These are phyloP conservation scores for Boehmeria nivea DNA, from an alignment of 306 rosid genomes.

Conservation along the genomic window DNA sequence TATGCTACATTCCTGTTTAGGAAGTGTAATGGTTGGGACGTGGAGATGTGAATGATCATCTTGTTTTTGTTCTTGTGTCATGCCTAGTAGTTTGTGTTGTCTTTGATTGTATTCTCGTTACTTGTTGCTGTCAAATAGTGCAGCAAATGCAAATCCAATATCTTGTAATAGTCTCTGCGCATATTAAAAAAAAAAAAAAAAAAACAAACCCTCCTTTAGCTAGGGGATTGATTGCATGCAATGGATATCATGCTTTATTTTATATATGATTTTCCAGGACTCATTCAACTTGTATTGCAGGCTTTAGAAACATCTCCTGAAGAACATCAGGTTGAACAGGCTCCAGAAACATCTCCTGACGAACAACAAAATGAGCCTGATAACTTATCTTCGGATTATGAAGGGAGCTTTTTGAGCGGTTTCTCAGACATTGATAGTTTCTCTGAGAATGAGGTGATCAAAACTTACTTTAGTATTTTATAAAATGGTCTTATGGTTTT, in stretches of 20 bases:
- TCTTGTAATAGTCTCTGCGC: background rate
- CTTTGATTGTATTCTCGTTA: too few relatives aligned
- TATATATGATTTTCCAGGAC: background rate
- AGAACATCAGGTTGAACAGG: conserved; percentile 35
- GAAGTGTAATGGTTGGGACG: too few relatives aligned
- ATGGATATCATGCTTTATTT: background rate
- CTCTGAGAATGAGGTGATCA: conserved; percentile 56
- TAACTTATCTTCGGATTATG: conserved; percentile 45
- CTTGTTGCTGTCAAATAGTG: too few relatives aligned
- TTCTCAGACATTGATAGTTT: conserved; percentile 51
- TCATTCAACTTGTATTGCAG: conserved; percentile 26
- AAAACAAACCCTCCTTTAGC: too few relatives aligned
- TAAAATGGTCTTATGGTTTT: too few relatives aligned
- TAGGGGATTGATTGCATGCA: too few relatives aligned
- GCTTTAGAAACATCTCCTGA: conserved; percentile 56
- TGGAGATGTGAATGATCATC: too few relatives aligned
- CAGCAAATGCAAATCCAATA: background rate
- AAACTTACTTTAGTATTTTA: background rate
- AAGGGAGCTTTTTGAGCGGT: conserved; percentile 48
- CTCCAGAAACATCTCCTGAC: conserved; percentile 52
- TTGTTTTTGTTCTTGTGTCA: too few relatives aligned
- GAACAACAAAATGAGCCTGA: conserved; percentile 46
- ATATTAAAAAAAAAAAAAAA: background rate
- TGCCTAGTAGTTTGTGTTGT: too few relatives aligned
- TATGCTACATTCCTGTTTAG: too few relatives aligned